Conservation (phyloP, 495 filamentous ascomycete species). For the Penicillium salamii region DNA sequence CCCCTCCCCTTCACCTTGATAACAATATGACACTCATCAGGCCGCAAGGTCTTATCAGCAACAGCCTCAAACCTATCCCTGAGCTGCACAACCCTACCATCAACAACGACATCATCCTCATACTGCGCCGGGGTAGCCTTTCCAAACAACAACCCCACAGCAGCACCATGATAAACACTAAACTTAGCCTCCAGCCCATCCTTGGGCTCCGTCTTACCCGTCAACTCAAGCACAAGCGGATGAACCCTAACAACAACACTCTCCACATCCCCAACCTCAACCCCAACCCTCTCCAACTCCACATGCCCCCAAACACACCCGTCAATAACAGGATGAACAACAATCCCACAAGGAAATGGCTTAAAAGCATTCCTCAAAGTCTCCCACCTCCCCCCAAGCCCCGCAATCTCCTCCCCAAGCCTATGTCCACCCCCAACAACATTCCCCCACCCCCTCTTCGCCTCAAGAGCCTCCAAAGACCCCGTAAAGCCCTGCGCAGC, state of each 20-base stretch:
- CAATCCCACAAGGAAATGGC: constrained; percentile 56
- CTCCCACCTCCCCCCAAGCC: constrained; percentile 40
- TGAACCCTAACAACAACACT: constrained; percentile 41
- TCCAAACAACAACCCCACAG: constrained; percentile 47
- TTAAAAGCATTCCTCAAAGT: constrained; percentile 53
- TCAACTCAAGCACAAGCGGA: constrained; percentile 52
- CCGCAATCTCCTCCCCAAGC: constrained; percentile 10
- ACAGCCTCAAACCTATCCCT: constrained; percentile 41
- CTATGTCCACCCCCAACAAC: constrained; percentile 34
- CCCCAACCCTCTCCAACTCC: constrained; percentile 27
- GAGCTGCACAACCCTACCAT: constrained; percentile 33
- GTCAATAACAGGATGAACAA: constrained; percentile 55
- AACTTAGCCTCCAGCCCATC: constrained; percentile 55
- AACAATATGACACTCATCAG: constrained; percentile 43
- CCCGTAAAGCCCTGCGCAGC: constrained; percentile 48
- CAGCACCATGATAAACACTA: constrained; percentile 51
- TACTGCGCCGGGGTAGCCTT: constrained; percentile 50
- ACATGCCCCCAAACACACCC: constrained; percentile 43
- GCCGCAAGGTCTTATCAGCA: constrained; percentile 32
- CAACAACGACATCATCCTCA: constrained; percentile 41
- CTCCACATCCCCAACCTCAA: constrained; percentile 6
- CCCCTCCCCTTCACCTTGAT: constrained; percentile 12
- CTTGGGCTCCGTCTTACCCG: constrained; percentile 46
- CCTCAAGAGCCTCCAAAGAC: constrained; percentile 46
- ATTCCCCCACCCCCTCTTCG: constrained; percentile 52